Percentiles rank a stretch among this genome's conserved stretches.
Evolutionary conservation across 805 yeast species (phyloP).

Genomic region (Cyberlindnera maclurae): DNA sequence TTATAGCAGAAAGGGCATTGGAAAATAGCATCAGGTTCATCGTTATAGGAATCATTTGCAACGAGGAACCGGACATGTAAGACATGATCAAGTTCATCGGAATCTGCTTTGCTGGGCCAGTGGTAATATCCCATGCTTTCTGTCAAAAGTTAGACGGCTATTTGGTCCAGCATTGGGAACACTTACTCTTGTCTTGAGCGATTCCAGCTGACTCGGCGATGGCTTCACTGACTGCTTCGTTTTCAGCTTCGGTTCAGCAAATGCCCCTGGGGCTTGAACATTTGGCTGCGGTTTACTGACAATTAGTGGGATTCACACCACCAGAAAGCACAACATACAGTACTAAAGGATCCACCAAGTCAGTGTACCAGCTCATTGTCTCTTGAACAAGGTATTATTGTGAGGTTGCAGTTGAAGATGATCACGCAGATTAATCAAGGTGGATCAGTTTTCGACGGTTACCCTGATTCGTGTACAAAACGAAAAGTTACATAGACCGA

Average conservation of each 20-base stretch:
- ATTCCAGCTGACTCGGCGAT: slow-evolving; percentile 8
- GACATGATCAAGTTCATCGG: slow-evolving; percentile 90
- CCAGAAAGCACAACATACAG: neutral
- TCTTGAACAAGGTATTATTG: neutral
- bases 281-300: slow-evolving; percentile 1
- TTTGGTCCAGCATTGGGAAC: neutral
- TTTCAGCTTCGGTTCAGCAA: neutral
- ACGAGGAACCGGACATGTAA: slow-evolving; percentile 85
- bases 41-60: slow-evolving; percentile 86
- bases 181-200: slow-evolving; percentile 5
- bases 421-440: too few species aligned
- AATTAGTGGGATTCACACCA: neutral
- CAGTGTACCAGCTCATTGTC: neutral
- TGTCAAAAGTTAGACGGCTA: neutral
- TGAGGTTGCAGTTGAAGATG: too few species aligned
- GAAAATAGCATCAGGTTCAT: slow-evolving; percentile 82
- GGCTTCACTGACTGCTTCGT: slow-evolving; percentile 1
- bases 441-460: too few species aligned
- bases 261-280: slow-evolving; percentile 10
- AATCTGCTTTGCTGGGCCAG: slow-evolving; percentile 74
- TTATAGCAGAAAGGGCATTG: slow-evolving; percentile 68
- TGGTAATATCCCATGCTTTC: slow-evolving; percentile 84
- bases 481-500: too few species aligned
- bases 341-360: neutral
- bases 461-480: too few species aligned